Evolutionary conservation across 768 basidiomycete genomes (phyloP).

Genomic region (Pisolithus albus): DNA sequence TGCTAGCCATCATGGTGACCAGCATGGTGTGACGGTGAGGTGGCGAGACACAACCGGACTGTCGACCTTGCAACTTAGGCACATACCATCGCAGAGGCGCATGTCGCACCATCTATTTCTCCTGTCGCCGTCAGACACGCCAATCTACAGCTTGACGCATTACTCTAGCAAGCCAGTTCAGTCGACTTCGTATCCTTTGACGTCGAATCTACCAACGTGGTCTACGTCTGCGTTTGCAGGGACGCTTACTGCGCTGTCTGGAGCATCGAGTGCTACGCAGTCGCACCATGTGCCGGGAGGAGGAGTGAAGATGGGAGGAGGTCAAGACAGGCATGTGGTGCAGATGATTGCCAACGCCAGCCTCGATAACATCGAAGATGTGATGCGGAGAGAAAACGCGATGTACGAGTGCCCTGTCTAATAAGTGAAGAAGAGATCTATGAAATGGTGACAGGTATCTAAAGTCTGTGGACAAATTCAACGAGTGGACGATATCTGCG

Average conservation of each 20-base stretch:
- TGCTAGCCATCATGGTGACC: too few relatives aligned
- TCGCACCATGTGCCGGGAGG: constrained; percentile 54
- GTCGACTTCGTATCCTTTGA: constrained; percentile 56
- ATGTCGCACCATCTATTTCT: constrained; percentile 89
- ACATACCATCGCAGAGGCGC: background rate
- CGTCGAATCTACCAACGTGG: constrained; percentile 83
- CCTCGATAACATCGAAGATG: constrained; percentile 91
- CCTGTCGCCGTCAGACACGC: constrained; percentile 81
- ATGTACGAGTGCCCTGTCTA: constrained; percentile 50
- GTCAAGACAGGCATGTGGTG: constrained; percentile 87
- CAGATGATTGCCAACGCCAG: constrained; percentile 99
- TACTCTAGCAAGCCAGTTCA: constrained; percentile 69
- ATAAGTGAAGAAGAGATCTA: background rate
- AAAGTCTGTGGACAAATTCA: constrained; percentile 93
- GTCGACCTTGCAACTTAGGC: too few relatives aligned
- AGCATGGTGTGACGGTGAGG: too few relatives aligned
- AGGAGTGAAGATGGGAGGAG: constrained; percentile 64
- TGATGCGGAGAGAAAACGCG: constrained; percentile 71
- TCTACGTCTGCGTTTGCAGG: constrained; percentile 89
- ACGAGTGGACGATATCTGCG: constrained; percentile 97
- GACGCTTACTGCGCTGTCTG: constrained; percentile 79
- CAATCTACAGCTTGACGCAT: constrained; percentile 77
- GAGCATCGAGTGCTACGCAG: constrained; percentile 72
- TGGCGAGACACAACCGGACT: too few relatives aligned
- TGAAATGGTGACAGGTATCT: constrained; percentile 64